Base-by-base conservation (phyloP, 2,329 filamentous ascomycete genomes). In the Tolypocladium ophioglossoides region DNA sequence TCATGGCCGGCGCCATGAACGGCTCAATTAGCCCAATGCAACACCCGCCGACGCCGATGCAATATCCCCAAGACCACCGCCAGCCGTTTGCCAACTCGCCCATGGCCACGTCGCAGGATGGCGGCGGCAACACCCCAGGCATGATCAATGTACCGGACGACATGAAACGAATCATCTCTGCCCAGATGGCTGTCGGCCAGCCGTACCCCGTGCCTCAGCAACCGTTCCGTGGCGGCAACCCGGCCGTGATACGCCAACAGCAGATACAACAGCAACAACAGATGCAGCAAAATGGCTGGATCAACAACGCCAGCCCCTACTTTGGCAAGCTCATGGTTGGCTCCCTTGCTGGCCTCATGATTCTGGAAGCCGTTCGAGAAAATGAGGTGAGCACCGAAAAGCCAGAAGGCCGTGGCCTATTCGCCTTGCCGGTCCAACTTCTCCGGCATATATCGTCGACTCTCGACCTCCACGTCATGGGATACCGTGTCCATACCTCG, bases 281-380 rank as follows among this genome's bases (percentile, higher is more conserved):
- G 52, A 74, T 74, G 59, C 77, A 79, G 58, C 72, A 74, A 56
- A 72, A 72, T 53, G 71, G 76, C 38, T 85, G 82, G 80, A 75
- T 74, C 52, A 77, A 74, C 56, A 77, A 75, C 56, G 70, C 74
- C 7, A 74, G 70, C 14, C 79, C 78, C 1, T 85, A 83, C 57
- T 78, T 81, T 55, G 82, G 81, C 52, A 95, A 95, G 72, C 78
- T 96, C 60, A 94, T 96, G 89, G 84, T 96, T 6, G 92, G 92
- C 44, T 92, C 91, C 20, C 79, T 97, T 56, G 92, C 91, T 27
- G 91, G 90, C 16, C 76, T 97, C 20, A 96, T 97, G 91, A 79
- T 96, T 37, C 73, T 96, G 61, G 91, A 96, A 71, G 90, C 89
- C 1, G 77, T 91, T 54, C 78, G 78, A 38, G 80, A 87, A 66